Conservation (phyloP, 2,329 filamentous ascomycete species). For the Aureobasidium sp. region DNA sequence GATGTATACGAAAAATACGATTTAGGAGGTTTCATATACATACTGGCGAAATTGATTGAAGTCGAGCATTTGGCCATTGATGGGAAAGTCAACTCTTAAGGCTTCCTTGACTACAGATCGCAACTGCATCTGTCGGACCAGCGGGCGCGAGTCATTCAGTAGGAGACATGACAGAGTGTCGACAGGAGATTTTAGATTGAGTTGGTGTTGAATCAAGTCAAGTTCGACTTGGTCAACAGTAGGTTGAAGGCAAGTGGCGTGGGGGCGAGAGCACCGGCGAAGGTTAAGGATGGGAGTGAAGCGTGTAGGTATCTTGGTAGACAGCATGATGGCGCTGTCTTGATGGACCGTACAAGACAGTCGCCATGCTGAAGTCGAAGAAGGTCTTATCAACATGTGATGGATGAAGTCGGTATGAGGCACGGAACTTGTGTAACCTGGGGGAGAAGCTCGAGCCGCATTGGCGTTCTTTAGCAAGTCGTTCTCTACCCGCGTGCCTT, state of each 20-base stretch:
- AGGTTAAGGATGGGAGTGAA: not conserved
- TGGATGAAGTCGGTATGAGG: not conserved
- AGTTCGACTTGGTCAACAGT: not conserved
- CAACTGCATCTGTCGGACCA: not conserved
- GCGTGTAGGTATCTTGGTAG: not conserved
- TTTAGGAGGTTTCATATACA: not conserved
- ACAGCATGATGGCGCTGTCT: not conserved
- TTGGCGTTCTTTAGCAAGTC: not conserved
- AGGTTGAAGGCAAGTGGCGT: not conserved
- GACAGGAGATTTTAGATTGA: slow-evolving; percentile 4
- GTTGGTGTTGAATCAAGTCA: not conserved
- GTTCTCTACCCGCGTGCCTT: not conserved
- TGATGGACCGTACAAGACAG: not conserved
- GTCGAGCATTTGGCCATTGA: slow-evolving; percentile 9
- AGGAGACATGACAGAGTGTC: slow-evolving; percentile 2
- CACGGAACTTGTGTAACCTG: not conserved
- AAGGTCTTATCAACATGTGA: not conserved
- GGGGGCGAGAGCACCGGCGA: not conserved
- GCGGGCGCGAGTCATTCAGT: not conserved
- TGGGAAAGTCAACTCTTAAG: not conserved
- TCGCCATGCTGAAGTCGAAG: not conserved
- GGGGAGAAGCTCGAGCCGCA: not conserved
- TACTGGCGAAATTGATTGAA: slow-evolving; percentile 17
- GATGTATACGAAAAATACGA: not conserved
- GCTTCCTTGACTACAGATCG: not conserved